Evolutionary conservation across 768 basidiomycete species (phyloP).

Genomic region (Termitomyces eurrhizus): DNA sequence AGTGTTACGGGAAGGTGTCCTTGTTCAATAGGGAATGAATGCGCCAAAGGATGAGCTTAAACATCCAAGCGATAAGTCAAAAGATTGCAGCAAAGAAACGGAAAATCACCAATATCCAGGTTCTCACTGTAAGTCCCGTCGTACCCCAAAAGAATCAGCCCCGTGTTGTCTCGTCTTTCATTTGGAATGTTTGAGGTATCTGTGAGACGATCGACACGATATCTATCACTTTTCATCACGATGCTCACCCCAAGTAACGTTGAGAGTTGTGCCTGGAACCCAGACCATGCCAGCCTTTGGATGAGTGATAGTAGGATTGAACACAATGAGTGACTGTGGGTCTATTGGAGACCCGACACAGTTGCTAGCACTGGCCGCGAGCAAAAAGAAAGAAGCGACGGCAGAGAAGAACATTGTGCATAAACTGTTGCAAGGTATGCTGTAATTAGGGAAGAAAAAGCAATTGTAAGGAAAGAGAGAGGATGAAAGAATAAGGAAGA

Average conservation of each 20-base stretch:
- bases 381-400: slow-evolving; percentile 8
- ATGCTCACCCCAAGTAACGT: slow-evolving; percentile 22
- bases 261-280: slow-evolving; percentile 18
- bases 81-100: not conserved
- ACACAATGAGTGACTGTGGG: slow-evolving; percentile 17
- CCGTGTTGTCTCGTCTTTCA: slow-evolving; percentile 26
- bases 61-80: not conserved
- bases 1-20: slow-evolving; percentile 17
- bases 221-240: not conserved
- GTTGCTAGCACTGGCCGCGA: slow-evolving; percentile 5
- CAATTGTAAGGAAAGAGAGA: slow-evolving; percentile 1
- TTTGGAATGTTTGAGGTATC: slow-evolving; percentile 31
- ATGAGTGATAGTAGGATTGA: slow-evolving; percentile 21
- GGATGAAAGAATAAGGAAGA: not conserved
- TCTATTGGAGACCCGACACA: slow-evolving; percentile 10
- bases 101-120: slow-evolving; percentile 38
- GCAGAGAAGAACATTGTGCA: slow-evolving; percentile 12
- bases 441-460: not conserved
- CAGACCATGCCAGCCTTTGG: slow-evolving; percentile 18
- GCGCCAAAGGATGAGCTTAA: slow-evolving; percentile 25
- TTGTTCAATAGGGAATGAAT: slow-evolving; percentile 18
- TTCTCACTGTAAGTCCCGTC: slow-evolving; percentile 36
- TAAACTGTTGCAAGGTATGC: not conserved
- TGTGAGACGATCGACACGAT: slow-evolving; percentile 3
- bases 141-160: slow-evolving; percentile 41